Evolutionary conservation across 345 rosid species (phyloP).

Genomic region (Gossypium stocksii): DNA sequence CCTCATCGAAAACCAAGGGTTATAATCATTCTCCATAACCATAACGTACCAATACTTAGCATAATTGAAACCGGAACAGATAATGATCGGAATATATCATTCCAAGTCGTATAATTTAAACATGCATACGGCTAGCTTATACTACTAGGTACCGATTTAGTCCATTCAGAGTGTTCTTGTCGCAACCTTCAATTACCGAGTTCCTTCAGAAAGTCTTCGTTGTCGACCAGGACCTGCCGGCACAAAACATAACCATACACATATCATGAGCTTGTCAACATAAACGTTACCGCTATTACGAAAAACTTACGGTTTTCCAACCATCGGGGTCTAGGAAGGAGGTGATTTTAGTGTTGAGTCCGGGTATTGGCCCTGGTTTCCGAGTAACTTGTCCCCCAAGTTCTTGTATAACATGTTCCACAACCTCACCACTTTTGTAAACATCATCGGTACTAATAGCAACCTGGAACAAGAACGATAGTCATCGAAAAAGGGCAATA

Average conservation of each 20-base stretch:
- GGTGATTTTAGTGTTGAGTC: slow-evolving; percentile 81
- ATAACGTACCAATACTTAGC: neutral
- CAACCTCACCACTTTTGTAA: slow-evolving; percentile 88
- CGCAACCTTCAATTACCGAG: slow-evolving; percentile 38
- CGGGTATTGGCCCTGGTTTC: slow-evolving; percentile 86
- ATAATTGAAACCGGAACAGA: neutral
- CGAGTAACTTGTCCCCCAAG: slow-evolving; percentile 92
- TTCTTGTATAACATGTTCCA: slow-evolving; percentile 63
- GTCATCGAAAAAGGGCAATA: neutral
- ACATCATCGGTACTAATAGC: slow-evolving; percentile 91
- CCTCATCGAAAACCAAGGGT: neutral
- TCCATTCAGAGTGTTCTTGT: neutral
- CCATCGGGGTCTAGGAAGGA: slow-evolving; percentile 91
- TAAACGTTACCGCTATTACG: neutral
- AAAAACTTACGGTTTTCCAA: slow-evolving; percentile 78
- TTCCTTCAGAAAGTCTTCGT: slow-evolving; percentile 84
- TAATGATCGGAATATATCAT: neutral
- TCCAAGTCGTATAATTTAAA: neutral
- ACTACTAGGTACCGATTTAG: neutral
- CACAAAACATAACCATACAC: neutral
- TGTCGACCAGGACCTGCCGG: slow-evolving; percentile 81
- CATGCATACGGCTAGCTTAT: neutral
- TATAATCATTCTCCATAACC: neutral
- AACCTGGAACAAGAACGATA: slow-evolving; percentile 33
- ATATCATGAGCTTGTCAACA: neutral